phyloP scores from a whole-genome alignment of 495 filamentous ascomycete species.

The Viridothelium virens region DNA sequence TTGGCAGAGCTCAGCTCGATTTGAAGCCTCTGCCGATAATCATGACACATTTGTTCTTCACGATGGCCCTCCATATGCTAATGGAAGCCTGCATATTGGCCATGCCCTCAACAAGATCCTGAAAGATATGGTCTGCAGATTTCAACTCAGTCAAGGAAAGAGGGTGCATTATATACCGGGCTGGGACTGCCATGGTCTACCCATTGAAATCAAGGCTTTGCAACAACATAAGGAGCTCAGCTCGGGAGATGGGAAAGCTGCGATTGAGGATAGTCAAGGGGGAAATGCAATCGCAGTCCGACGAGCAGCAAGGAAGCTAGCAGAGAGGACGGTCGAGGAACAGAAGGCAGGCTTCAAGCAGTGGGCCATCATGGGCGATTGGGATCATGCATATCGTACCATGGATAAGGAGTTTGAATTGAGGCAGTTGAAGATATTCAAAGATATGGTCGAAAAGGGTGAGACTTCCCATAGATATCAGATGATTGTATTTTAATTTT shows the following conservation, averaged over 20 bases:
- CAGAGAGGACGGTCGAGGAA: slow-evolving; percentile 60
- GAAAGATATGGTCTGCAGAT: slow-evolving; percentile 84
- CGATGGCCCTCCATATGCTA: slow-evolving; percentile 96
- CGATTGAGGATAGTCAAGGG: slow-evolving; percentile 16
- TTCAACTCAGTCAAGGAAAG: slow-evolving; percentile 69
- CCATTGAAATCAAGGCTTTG: slow-evolving; percentile 96
- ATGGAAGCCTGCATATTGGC: slow-evolving; percentile 89
- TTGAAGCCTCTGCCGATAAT: slow-evolving; percentile 30
- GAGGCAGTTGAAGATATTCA: slow-evolving; percentile 76
- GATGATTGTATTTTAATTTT: no score
- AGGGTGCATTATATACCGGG: slow-evolving; percentile 82
- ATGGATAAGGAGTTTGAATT: slow-evolving; percentile 87
- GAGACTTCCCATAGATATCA: slow-evolving; percentile 12
- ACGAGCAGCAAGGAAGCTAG: slow-evolving; percentile 64
- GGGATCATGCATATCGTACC: slow-evolving; percentile 84
- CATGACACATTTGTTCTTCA: slow-evolving; percentile 68
- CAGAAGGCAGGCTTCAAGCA: slow-evolving; percentile 77
- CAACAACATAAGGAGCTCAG: slow-evolving; percentile 43
- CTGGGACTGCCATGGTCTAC: slow-evolving; percentile 97
- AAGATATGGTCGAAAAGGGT: slow-evolving; percentile 72
- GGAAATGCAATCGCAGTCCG: slow-evolving; percentile 48
- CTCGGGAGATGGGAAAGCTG: slow-evolving; percentile 17
- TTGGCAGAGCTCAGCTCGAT: slow-evolving; percentile 64
- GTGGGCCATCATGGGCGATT: slow-evolving; percentile 90
- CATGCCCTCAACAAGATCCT: slow-evolving; percentile 96